Base-by-base conservation (phyloP, 805 yeast genomes). In the Barnettozyma populi region DNA sequence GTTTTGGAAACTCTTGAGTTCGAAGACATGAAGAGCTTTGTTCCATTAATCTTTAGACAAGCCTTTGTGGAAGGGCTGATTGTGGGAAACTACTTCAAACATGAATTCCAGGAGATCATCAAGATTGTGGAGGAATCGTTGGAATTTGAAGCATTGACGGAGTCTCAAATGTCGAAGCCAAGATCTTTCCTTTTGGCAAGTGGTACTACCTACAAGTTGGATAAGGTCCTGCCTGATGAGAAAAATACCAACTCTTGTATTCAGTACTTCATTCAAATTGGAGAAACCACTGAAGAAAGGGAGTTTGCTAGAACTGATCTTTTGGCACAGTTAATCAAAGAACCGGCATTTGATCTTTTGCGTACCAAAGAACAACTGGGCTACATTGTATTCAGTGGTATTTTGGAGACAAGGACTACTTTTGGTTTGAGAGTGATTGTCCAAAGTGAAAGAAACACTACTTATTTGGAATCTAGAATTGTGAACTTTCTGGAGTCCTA, bases 351-450 rank as follows among this genome's bases (percentile, higher is more conserved):
- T 67, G 84, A 88, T 60, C 86, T 86, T 52, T 74, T 92, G 49
- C 78, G 99, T 66, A 92, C 99, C 7, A 84, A 88, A 57, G 98
- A 92, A 68, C 98, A 94, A 65, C 74, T 92, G 29, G 99, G 99
- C 2, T 92, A 92, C 60, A 90, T 92, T 52, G 99, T 92, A 0
- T 89, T 88, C 61, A 81, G 94, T 39, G 86, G 95, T 0, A 69
- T 76, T 23, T 71, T 84, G 51, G 74, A 74, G 51, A 78, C 87
- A 3, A 77, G 95, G 60, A 83, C 94, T 20, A 77, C 84, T 6
- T 74, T 79, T 61, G 90, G 92, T 13, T 76, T 81, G 55, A 74
- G 94, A 57, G 66, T 94, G 13, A 69, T 90, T 54, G 75, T 90
- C 44, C 99, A 92, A 68, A 83, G 94, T 50, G 97, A 89, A 63